A percentile compares a stretch with the other conserved stretches of the same genome.
Conservation (phyloP, 1,284 basidiomycete species). For the Ceratobasidium sp. region DNA sequence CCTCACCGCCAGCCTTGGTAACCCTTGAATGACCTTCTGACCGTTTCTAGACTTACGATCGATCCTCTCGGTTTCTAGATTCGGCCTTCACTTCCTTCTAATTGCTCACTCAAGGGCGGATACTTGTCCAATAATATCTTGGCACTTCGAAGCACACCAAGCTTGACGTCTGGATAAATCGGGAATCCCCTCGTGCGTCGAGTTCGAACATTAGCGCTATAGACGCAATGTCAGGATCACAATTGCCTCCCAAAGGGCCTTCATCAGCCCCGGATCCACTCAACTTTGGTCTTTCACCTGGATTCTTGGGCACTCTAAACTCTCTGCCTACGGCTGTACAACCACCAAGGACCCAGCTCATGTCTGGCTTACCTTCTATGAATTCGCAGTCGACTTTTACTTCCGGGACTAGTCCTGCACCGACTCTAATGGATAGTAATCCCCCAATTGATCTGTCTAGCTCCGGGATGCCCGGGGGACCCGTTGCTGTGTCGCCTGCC, state of each 20-base stretch:
- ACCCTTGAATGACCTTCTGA: no score
- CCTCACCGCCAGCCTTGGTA: no score
- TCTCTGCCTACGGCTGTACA: constrained; percentile 4
- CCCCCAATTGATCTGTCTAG: constrained; percentile 19
- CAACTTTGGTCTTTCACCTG: constrained; percentile 20
- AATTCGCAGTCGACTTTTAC: constrained; percentile 27
- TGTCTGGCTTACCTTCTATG: constrained; percentile 28
- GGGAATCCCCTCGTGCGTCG: neutral
- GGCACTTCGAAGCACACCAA: no score
- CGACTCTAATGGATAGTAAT: constrained; percentile 30
- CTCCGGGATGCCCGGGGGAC: constrained; percentile 17
- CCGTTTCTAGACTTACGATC: no score
- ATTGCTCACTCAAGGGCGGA: no score
- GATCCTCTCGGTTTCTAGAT: no score
- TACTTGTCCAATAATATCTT: no score
- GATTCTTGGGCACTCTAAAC: constrained; percentile 4
- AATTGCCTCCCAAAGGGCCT: no score
- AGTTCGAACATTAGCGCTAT: neutral
- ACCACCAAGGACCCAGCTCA: neutral
- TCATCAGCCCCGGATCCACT: neutral
- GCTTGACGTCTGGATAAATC: no score
- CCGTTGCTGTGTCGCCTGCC: constrained; percentile 7
- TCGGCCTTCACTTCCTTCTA: no score
- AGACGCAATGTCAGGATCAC: no score
- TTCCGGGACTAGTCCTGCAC: constrained; percentile 22